Evolutionary conservation across 116 monocot genomes (phyloP), one percentile per base, ranked within the genome.

Genomic region (Papilionanthe hybrid): DNA sequence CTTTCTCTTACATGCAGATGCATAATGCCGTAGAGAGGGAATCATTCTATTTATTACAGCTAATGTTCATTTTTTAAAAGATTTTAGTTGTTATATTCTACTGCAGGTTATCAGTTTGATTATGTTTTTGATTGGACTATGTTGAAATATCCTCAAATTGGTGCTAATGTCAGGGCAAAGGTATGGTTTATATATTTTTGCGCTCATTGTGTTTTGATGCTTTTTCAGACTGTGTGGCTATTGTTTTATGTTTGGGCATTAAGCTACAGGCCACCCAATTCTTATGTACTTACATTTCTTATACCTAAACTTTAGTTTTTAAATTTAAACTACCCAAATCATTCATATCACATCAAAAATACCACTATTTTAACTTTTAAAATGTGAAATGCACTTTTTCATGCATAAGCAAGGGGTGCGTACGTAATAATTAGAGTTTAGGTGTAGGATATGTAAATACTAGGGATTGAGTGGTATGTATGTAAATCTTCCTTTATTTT

Each of bases 101-200:
- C 42, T 83, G 76, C 86, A 86, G 86, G 86, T 50, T 86, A 83
- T 80, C 86, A 86, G 74, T 83, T 83, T 78, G 86, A 86, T 73
- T 83, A 86, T 86, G 78, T 86, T 4, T 86, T 86, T 78, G 86
- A 86, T 55, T 86, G 86, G 86, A 86, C 86, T 12, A 77, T 86
- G 10, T 78, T 86, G 80, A 86, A 86, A 48, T 83, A 86, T 77
- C 86, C 86, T 55, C 83, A 86, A 72, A 83, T 86, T 42, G 83
- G 80, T 8, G 30, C 83, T 47, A 83, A 86, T 42, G 77, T 72
- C 27, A 79, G 79, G 72, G 53, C 83, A 12, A 66, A 77, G 58
- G 83, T 83, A 83, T 83, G 50, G 22, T 9, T 73, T 66, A 5
- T 25, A 42, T 73, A 19, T 8, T 23, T 23, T 49, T n/a, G 32